Percentiles rank a stretch among this genome's conserved stretches.
Conservation (phyloP, 2,329 filamentous ascomycete genomes). For the Penicillium sp. region DNA sequence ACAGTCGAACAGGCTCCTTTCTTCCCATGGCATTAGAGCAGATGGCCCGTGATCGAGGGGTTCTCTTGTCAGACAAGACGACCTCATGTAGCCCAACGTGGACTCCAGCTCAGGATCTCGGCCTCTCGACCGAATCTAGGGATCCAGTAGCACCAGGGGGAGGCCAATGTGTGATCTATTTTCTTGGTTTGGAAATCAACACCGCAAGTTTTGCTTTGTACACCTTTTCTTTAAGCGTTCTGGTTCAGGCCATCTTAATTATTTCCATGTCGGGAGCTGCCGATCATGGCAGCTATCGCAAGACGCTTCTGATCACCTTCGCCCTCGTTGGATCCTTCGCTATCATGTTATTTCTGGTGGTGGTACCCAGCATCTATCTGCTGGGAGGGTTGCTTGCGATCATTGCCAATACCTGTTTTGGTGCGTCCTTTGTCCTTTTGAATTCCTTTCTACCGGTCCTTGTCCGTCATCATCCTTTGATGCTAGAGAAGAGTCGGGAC, state of each 20-base stretch:
- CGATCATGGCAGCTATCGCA: conserved; percentile 88
- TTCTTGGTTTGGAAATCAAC: conserved; percentile 82
- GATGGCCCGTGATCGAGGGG: conserved; percentile 84
- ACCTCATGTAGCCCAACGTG: conserved; percentile 67
- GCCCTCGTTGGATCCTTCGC: conserved; percentile 72
- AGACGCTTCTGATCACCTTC: conserved; percentile 79
- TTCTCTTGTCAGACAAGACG: conserved; percentile 69
- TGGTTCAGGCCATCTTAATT: conserved; percentile 82
- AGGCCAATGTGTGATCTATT: conserved; percentile 72
- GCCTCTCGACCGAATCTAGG: conserved; percentile 15
- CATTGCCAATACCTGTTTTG: conserved; percentile 87
- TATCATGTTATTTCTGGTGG: conserved; percentile 82
- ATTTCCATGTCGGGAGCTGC: conserved; percentile 95
- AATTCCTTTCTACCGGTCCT: conserved; percentile 92
- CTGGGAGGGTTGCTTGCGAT: conserved; percentile 79
- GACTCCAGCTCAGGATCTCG: conserved; percentile 37
- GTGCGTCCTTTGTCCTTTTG: conserved; percentile 87
- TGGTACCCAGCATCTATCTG: conserved; percentile 69
- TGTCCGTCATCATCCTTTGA: conserved; percentile 71
- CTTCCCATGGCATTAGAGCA: conserved; percentile 94
- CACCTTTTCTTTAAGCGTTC: conserved; percentile 87
- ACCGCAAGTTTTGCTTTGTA: conserved; percentile 98
- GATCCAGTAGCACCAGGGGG: conserved; percentile 28
- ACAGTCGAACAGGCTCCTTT: conserved; percentile 63
- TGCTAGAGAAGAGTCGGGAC: conserved; percentile 30